Percentiles rank a stretch among this genome's conserved stretches.
These are phyloP conservation scores for Lagerstroemia speciosa DNA, from an alignment of 345 rosid species.

Conservation along the genomic window DNA sequence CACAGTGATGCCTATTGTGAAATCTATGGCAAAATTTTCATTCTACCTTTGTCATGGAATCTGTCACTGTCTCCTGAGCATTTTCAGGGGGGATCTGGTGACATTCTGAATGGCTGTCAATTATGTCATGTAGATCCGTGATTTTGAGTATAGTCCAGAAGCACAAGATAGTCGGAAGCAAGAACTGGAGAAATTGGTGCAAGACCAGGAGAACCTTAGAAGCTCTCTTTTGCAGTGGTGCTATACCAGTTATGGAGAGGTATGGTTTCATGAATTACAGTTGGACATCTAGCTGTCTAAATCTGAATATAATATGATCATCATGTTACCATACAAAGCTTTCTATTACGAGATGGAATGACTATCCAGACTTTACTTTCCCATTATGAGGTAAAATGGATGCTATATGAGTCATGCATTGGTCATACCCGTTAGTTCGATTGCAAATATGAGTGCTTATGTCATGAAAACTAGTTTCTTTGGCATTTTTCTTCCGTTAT, in stretches of 20 bases:
- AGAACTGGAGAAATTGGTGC: constrained; percentile 66
- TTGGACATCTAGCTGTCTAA: neutral
- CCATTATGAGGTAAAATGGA: neutral
- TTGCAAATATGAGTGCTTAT: neutral
- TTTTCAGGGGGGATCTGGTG: neutral
- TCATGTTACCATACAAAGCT: neutral
- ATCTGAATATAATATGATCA: neutral
- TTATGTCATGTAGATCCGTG: constrained; percentile 57
- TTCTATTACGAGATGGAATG: neutral
- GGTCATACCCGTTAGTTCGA: neutral
- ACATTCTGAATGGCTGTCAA: neutral
- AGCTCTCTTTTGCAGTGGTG: constrained; percentile 97
- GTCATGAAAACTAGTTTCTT: neutral
- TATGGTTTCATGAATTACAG: constrained; percentile 13
- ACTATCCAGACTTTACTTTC: neutral
- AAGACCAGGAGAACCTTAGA: constrained; percentile 74
- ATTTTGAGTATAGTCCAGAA: constrained; percentile 82
- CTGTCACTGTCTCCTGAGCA: neutral
- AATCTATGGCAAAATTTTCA: neutral
- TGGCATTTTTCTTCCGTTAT: neutral
- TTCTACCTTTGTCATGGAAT: neutral
- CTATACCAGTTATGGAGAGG: constrained; percentile 97
- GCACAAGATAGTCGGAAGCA: constrained; percentile 79
- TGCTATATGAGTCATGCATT: neutral
- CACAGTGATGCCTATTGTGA: neutral